Base-by-base conservation (phyloP, 228 moss, liverwort and hornwort genomes). In the Sphagnum magellanicum region DNA sequence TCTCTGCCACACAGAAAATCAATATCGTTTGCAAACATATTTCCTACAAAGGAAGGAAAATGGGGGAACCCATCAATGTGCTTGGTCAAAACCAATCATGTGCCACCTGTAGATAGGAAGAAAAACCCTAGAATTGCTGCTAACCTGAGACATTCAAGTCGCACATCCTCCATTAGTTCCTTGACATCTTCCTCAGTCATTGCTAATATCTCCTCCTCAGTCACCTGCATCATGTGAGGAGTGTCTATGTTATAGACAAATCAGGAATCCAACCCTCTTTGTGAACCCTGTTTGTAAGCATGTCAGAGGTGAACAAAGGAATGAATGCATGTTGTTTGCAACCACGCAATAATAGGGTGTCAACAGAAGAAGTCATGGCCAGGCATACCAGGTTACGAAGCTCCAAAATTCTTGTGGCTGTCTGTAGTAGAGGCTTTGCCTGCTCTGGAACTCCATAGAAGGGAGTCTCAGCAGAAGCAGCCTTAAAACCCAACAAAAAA, bases 91-190 rank as follows among this genome's bases (percentile, higher is more conserved):
- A 32, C 32, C 32, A 32, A 32, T 32, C 32, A 32, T 32, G 32
- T 32, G 32, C 32, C 32, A 32, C 32, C 32, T 32, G 32, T 32
- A 32, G 3, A 0, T 3, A 32, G 32, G 32, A 32, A 32, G 32
- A 32, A 32, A 32, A 32, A 32, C 32, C 32, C 32, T 32, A 32
- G 32, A 32, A 3, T 32, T 32, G 32, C 32, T 8, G 15, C 67
- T 32, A 63, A 94, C 94, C 88, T 88, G 68, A 65, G 64, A 65
- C 94, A 94, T 75, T 94, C 94, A 52, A 83, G 82, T 2, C 83
- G 80, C 4, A 94, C 78, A 65, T 94, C 94, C 61, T 94, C 94
- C 81, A 81, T 71, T 3, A 91, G 68, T 8, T 91, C 84, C 64
- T 85, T 81, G 52, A 86, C 68, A 50, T 94, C 87, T 51, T 77